Evolutionary conservation across 495 filamentous ascomycete species (phyloP).

Genomic region (Aspergillus asperescens): DNA sequence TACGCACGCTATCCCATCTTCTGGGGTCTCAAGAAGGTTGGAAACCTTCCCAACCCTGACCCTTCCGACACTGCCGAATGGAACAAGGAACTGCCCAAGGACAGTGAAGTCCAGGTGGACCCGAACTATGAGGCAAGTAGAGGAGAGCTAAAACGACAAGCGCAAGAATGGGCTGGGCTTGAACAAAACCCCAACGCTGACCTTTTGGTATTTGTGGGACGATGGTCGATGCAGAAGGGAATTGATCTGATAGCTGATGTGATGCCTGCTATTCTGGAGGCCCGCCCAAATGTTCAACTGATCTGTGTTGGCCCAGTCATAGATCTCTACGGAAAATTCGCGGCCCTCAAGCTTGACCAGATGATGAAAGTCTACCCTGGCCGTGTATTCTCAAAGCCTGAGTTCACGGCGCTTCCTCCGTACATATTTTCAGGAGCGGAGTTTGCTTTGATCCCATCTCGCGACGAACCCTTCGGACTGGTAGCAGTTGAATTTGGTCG

Average conservation of each 20-base stretch:
- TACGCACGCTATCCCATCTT: conserved; percentile 74
- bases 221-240: conserved; percentile 77
- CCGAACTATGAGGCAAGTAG: conserved; percentile 51
- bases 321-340: conserved; percentile 75
- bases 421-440: conserved; percentile 76
- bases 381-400: conserved; percentile 70
- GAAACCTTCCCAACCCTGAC: conserved; percentile 69
- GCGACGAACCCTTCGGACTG: conserved; percentile 77
- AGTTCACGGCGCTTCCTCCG: conserved; percentile 68
- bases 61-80: conserved; percentile 68
- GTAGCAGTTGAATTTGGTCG: conserved; percentile 77
- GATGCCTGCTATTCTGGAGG: conserved; percentile 65
- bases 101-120: conserved; percentile 53
- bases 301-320: conserved; percentile 70
- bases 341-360: conserved; percentile 63
- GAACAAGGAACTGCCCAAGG: conserved; percentile 50
- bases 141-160: conserved; percentile 56
- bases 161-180: conserved; percentile 72
- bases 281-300: conserved; percentile 60
- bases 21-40: conserved; percentile 67
- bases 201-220: conserved; percentile 71
- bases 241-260: conserved; percentile 75
- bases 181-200: conserved; percentile 62
- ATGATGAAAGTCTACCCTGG: conserved; percentile 73
- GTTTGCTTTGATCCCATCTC: conserved; percentile 72